A percentile compares a stretch with the other conserved stretches of the same genome.
These are phyloP conservation scores for Harrya chromipes DNA, from an alignment of 768 basidiomycete species.

Conservation along the genomic window DNA sequence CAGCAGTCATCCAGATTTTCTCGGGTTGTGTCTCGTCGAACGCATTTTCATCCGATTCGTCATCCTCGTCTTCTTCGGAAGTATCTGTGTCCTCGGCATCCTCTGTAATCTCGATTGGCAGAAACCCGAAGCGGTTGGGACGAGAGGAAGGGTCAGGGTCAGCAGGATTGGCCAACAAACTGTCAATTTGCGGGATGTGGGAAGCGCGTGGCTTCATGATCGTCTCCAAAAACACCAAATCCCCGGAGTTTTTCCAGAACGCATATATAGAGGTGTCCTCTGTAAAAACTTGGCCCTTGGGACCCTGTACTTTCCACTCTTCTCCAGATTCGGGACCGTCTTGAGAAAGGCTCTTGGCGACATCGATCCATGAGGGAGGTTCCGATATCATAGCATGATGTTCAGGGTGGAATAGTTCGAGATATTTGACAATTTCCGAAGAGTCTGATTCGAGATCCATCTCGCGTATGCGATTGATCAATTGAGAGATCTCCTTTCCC, in stretches of 20 bases:
- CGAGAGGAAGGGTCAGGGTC: conserved; percentile 5
- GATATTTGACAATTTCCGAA: conserved; percentile 38
- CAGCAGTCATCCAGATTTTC: conserved; percentile 31
- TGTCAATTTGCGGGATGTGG: neutral
- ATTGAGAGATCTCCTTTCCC: conserved; percentile 42
- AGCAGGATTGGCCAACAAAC: neutral
- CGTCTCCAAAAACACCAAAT: conserved; percentile 45
- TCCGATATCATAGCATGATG: conserved; percentile 39
- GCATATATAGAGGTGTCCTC: conserved; percentile 39
- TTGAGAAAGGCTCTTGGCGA: conserved; percentile 17
- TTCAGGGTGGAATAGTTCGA: conserved; percentile 46
- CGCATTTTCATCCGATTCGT: conserved; percentile 7
- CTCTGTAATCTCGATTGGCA: conserved; percentile 1
- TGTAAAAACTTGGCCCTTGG: conserved; percentile 15
- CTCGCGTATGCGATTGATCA: conserved; percentile 44
- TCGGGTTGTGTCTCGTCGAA: conserved; percentile 13
- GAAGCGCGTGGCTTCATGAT: neutral
- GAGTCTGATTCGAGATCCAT: conserved; percentile 34
- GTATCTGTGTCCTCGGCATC: conserved; percentile 1
- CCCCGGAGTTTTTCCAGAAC: conserved; percentile 48
- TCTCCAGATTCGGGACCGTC: conserved; percentile 16
- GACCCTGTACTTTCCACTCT: conserved; percentile 37
- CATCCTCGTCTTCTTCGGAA: conserved; percentile 1
- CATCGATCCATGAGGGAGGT: conserved; percentile 50
- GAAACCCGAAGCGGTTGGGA: conserved; percentile 17